Evolutionary conservation across 2,329 filamentous ascomycete species (phyloP).

Genomic region (Trichophyton simii): DNA sequence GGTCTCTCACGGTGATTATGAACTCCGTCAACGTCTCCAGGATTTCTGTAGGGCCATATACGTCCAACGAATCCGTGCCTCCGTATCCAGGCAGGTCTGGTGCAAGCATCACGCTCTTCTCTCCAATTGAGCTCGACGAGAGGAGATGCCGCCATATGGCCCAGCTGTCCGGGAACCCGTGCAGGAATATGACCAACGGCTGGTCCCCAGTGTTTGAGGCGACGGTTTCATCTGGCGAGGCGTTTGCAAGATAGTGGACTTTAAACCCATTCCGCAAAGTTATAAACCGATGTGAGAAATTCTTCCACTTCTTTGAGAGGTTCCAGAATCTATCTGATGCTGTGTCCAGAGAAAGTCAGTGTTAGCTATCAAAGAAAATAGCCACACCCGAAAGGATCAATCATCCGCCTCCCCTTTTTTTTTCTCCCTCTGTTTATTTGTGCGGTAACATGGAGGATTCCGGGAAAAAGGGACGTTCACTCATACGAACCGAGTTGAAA

Average conservation of each 20-base stretch:
- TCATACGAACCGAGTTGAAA: conserved; percentile 27
- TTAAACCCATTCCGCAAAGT: conserved; percentile 37
- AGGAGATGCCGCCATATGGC: conserved; percentile 42
- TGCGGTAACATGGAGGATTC: neutral
- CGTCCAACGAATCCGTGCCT: conserved; percentile 41
- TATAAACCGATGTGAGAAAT: conserved; percentile 41
- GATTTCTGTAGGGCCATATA: conserved; percentile 40
- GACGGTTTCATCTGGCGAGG: conserved; percentile 16
- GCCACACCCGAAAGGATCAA: neutral
- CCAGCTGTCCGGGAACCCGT: conserved; percentile 50
- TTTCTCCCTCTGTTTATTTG: neutral
- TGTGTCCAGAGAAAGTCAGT: conserved; percentile 16
- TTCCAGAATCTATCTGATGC: conserved; percentile 44
- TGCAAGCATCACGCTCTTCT: conserved; percentile 38
- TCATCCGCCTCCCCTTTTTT: too few species aligned
- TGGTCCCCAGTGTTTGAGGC: conserved; percentile 16
- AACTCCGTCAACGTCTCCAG: conserved; percentile 44
- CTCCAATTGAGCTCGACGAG: conserved; percentile 25
- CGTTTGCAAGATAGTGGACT: conserved; percentile 44
- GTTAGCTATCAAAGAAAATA: neutral
- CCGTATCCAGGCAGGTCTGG: conserved; percentile 49
- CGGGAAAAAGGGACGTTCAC: neutral
- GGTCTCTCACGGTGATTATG: conserved; percentile 38
- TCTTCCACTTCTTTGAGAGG: conserved; percentile 35
- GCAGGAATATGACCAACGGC: conserved; percentile 42